A percentile compares a stretch with the other conserved stretches of the same genome.
These are phyloP conservation scores for Davidsoniella eucalypti DNA, from an alignment of 2,329 filamentous ascomycete genomes.

Conservation along the genomic window DNA sequence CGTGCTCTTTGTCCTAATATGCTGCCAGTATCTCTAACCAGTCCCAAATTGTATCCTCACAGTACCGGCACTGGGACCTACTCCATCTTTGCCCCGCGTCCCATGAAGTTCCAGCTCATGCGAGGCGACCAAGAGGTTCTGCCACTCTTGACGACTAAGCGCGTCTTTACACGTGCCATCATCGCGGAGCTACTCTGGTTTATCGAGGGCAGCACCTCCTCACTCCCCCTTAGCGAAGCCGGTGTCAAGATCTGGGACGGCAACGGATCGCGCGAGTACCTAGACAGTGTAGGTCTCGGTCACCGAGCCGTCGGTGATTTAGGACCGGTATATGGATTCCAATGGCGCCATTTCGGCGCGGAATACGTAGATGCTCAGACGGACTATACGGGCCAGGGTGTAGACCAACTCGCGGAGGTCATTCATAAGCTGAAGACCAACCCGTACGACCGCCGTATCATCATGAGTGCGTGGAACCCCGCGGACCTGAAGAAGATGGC, in stretches of 20 bases:
- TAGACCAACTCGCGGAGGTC: slow-evolving; percentile 87
- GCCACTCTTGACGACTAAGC: slow-evolving; percentile 91
- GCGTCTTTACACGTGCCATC: slow-evolving; percentile 82
- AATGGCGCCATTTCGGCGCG: slow-evolving; percentile 96
- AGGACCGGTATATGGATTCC: slow-evolving; percentile 93
- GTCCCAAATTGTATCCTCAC: slow-evolving; percentile 17
- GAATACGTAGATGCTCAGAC: slow-evolving; percentile 63
- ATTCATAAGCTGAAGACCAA: slow-evolving; percentile 67
- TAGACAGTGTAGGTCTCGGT: slow-evolving; percentile 67
- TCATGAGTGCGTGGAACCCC: slow-evolving; percentile 89
- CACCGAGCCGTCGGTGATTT: slow-evolving; percentile 79
- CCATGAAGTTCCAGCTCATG: slow-evolving; percentile 74
- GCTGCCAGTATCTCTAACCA: neutral
- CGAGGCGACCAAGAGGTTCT: slow-evolving; percentile 47
- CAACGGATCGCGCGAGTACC: slow-evolving; percentile 79
- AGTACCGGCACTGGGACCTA: slow-evolving; percentile 88
- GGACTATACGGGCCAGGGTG: slow-evolving; percentile 76
- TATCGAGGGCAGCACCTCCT: slow-evolving; percentile 68
- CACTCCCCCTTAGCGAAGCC: slow-evolving; percentile 54
- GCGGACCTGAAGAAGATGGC: slow-evolving; percentile 76
- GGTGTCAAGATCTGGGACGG: slow-evolving; percentile 98
- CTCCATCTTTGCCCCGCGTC: slow-evolving; percentile 73
- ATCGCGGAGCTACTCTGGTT: slow-evolving; percentile 95
- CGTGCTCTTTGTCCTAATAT: neutral
- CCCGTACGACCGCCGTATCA: slow-evolving; percentile 79